Evolutionary conservation across 371 early-diverging fungal genomes (phyloP), one percentile per base, ranked within the genome.

Genomic region (Lichtheimia corymbifera): DNA sequence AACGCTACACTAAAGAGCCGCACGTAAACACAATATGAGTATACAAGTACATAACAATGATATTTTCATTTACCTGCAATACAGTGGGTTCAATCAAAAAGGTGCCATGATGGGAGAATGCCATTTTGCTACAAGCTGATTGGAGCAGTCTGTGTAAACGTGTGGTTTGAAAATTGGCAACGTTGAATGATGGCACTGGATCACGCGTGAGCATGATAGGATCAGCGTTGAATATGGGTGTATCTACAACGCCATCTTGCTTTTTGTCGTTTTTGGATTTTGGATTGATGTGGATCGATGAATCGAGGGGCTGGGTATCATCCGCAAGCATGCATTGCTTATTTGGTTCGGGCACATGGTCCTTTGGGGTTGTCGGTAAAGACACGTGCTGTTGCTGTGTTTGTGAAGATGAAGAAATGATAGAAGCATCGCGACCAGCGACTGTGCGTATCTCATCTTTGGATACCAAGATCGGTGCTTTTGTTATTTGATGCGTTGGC

Each of bases 101-200:
- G 13, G 74, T 68, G 35, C 14, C 71, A 53, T 1, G 42, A 35
- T 11, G 5, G 0, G 11, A 6, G 11, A 11, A 2, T 62, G 3
- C 66, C 67, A 15, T 59, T 55, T 27, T 64, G 41, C 30, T 61
- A 45, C 55, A 73, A 22, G 68, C 64, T 13, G 73, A 69, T 50
- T 79, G 79, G 4, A 79, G 59, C 13, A 68, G 63, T 17, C 73
- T 54, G 14, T 74, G 68, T 9, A 79, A 61, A 13, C 76, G 70
- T 40, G 74, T 70, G 3, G 65, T 68, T 45, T 79, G 79, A 51
- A 79, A 74, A 22, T 74, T 76, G 41, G 68, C 67, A 14, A 79
- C 59, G 55, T 69, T 75, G 13, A 75, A 74, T 5, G 70, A 50
- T 49, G 64, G 61, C 7, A 47, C 28, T 11, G 44, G 53, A 42